Evolutionary conservation across 441 rosid genomes (phyloP).

Genomic region (Sinapis alba): DNA sequence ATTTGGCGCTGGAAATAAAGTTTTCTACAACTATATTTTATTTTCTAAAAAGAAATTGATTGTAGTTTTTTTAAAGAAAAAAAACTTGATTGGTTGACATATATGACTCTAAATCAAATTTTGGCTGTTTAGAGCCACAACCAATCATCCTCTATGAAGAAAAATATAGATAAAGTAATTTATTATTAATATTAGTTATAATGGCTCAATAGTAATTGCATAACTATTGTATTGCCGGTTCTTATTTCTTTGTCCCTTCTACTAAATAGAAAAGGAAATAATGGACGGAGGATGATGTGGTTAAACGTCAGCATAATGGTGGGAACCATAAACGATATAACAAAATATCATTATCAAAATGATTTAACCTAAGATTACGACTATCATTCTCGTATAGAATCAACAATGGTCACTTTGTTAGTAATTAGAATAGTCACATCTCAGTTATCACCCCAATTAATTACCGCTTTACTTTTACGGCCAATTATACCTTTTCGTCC

Average conservation of each 20-base stretch:
- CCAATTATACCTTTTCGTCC: too few relatives aligned
- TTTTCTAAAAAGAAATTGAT: too few relatives aligned
- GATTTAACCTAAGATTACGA: slow-evolving; percentile 36
- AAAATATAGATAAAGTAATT: neutral
- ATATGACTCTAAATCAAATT: too few relatives aligned
- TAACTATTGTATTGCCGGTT: slow-evolving; percentile 13
- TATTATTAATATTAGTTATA: slow-evolving; percentile 6
- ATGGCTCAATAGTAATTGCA: slow-evolving; percentile 18
- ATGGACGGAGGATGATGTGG: slow-evolving; percentile 24
- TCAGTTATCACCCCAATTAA: slow-evolving; percentile 7
- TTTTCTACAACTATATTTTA: too few relatives aligned
- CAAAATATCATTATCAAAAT: slow-evolving; percentile 33
- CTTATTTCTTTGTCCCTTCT: slow-evolving; percentile 21
- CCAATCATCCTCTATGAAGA: too few relatives aligned
- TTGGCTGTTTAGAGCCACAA: too few relatives aligned
- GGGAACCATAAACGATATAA: slow-evolving; percentile 1
- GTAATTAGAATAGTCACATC: neutral
- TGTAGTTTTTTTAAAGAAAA: too few relatives aligned
- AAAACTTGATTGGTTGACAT: too few relatives aligned
- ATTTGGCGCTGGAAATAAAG: too few relatives aligned
- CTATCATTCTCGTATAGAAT: slow-evolving; percentile 35
- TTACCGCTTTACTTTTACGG: neutral
- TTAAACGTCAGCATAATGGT: slow-evolving; percentile 32
- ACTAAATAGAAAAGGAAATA: neutral
- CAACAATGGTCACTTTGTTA: slow-evolving; percentile 19